Base-by-base conservation (phyloP, 495 filamentous ascomycete species). In the Xylaria longipes region DNA sequence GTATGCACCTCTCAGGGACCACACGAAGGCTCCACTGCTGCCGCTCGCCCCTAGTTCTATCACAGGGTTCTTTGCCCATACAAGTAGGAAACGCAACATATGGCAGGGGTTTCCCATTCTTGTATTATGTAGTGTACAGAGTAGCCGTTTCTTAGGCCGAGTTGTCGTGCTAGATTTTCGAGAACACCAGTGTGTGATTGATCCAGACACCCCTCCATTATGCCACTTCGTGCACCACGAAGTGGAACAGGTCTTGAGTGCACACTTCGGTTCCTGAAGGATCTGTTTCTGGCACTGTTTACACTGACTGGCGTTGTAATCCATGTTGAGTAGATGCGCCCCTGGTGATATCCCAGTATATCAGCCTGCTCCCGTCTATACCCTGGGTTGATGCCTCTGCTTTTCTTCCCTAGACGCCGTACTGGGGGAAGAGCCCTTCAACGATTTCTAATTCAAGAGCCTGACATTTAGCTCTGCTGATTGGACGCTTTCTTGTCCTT, bases 331-430 rank as follows among this genome's bases (percentile, higher is more conserved):
- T 48, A 39, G 65, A 46, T 66, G 29, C 35, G 39, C 39, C 50
- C 69, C 41, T 27, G 48, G 57, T 33, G 33, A 66, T 35, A 27
- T 48, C 29, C 27, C 48, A 45, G 61, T 71, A 71, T 71, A 71
- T 71, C 69, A 71, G 50, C 37, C 20, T 65, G 39, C 69, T 66
- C 69, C 69, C 56, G 33, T 63, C 70, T 68, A 27, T 60, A 39
- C 65, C 70, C 57, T 33, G 56, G 31, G 50, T 33, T 41, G 56
- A 68, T 60, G 43, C 41, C 46, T 45, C 39, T 46, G 33, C 63
- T 57, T 67, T 67, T 57, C 6, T 37, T 35, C 39, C 46, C 31
- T 27, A 39, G 48, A 41, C 29, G 45, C 41, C 64, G 35, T 43
- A 45, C 43, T 39, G 22, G 39, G 64, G 50, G 14, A 63, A 15